These are phyloP conservation scores for Alopecurus myosuroides DNA, from an alignment of 176 grass and related monocot genomes.

Conservation along the genomic window DNA sequence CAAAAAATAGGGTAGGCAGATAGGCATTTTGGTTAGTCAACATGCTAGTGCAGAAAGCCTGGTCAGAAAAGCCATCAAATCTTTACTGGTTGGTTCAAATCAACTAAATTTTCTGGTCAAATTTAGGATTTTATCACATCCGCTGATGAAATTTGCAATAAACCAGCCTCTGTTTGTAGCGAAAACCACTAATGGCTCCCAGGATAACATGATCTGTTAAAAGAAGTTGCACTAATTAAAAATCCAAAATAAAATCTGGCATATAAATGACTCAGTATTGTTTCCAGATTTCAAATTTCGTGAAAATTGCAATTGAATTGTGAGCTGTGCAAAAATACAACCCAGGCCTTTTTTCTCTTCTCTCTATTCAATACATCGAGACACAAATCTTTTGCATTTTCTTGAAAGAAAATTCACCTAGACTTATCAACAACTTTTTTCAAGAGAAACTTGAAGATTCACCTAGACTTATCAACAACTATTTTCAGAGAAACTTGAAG, in stretches of 20 bases:
- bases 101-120: conserved; percentile 23
- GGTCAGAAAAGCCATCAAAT: conserved; percentile 13
- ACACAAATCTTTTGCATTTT: no score
- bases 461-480: no score
- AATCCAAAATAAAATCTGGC: background rate
- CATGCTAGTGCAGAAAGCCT: background rate
- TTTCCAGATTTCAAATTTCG: background rate
- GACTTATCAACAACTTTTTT: background rate
- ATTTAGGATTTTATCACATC: background rate
- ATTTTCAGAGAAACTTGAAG: background rate
- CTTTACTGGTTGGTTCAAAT: conserved; percentile 18
- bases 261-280: background rate
- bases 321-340: background rate
- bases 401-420: background rate
- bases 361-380: no score
- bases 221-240: background rate
- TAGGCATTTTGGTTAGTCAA: conserved; percentile 11
- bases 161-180: background rate
- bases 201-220: background rate
- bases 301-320: background rate
- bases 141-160: conserved; percentile 4
- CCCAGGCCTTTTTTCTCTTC: background rate
- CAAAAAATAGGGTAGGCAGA: background rate
- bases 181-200: background rate
- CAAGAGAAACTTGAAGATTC: background rate